These are phyloP conservation scores for Zea mays DNA, from an alignment of 176 grass and related monocot genomes.

Conservation along the genomic window DNA sequence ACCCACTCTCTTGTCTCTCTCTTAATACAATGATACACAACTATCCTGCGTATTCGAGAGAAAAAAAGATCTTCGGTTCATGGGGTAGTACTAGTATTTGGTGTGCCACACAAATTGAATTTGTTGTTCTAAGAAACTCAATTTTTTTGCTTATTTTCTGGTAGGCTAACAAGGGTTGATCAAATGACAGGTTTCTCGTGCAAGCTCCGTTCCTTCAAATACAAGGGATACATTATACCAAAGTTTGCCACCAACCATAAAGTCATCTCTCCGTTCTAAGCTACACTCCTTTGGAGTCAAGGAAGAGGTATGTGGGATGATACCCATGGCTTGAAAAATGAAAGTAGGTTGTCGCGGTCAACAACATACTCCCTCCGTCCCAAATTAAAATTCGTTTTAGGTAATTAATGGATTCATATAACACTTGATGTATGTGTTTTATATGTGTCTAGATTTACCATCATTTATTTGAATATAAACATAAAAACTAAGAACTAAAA, in stretches of 20 bases:
- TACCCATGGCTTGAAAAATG: conserved; percentile 6
- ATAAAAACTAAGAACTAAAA: too few species aligned
- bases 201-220: conserved; percentile 85
- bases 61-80: too few species aligned
- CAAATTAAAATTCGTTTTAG: too few species aligned
- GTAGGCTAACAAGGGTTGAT: conserved; percentile 39
- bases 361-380: background rate
- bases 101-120: background rate
- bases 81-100: too few species aligned
- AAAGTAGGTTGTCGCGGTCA: conserved; percentile 31
- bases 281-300: conserved; percentile 67
- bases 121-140: conserved; percentile 27
- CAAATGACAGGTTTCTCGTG: conserved; percentile 70
- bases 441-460: too few species aligned
- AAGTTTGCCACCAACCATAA: conserved; percentile 78
- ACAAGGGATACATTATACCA: conserved; percentile 93
- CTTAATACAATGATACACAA: too few species aligned
- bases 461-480: too few species aligned
- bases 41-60: too few species aligned
- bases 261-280: conserved; percentile 73
- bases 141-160: conserved; percentile 9
- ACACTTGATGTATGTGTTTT: too few species aligned
- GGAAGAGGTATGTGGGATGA: conserved; percentile 71
- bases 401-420: too few species aligned
- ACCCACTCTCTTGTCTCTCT: too few species aligned